These are phyloP conservation scores for Brassica incana DNA, from an alignment of 345 rosid species.

Conservation along the genomic window DNA sequence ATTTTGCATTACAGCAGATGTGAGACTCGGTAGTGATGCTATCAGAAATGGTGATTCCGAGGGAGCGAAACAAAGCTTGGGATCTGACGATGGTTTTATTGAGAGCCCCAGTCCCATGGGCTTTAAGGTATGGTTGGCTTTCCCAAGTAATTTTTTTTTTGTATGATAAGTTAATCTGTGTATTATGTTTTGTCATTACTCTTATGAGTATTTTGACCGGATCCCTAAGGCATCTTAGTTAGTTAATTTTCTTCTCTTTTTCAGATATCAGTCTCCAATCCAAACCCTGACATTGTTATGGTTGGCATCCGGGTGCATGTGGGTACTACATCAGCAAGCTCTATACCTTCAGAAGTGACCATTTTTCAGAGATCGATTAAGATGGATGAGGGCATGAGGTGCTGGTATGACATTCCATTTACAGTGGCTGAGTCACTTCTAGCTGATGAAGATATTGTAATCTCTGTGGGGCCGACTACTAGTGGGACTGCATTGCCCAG, in stretches of 20 bases:
- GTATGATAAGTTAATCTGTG: not conserved
- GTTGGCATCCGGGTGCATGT: slow-evolving; percentile 95
- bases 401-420: slow-evolving; percentile 98
- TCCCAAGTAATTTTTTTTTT: slow-evolving; percentile 16
- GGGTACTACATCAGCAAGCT: slow-evolving; percentile 85
- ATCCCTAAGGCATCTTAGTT: slow-evolving; percentile 12
- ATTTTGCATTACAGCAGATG: slow-evolving; percentile 84
- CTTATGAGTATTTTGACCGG: slow-evolving; percentile 3
- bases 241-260: slow-evolving; percentile 18
- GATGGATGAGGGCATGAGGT: slow-evolving; percentile 92
- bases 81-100: slow-evolving; percentile 87
- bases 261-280: slow-evolving; percentile 88
- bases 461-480: slow-evolving; percentile 81
- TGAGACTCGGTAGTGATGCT: slow-evolving; percentile 90
- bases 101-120: slow-evolving; percentile 87
- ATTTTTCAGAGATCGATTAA: slow-evolving; percentile 90
- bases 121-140: slow-evolving; percentile 66
- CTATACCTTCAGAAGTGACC: slow-evolving; percentile 85
- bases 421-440: slow-evolving; percentile 94
- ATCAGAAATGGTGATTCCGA: slow-evolving; percentile 90
- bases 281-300: slow-evolving; percentile 95
- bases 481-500: slow-evolving; percentile 80
- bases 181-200: slow-evolving; percentile 18
- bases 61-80: slow-evolving; percentile 87
- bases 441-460: slow-evolving; percentile 91